Conservation (phyloP, 2,329 filamentous ascomycete genomes). For the Thermothelomyces thermophilus region DNA sequence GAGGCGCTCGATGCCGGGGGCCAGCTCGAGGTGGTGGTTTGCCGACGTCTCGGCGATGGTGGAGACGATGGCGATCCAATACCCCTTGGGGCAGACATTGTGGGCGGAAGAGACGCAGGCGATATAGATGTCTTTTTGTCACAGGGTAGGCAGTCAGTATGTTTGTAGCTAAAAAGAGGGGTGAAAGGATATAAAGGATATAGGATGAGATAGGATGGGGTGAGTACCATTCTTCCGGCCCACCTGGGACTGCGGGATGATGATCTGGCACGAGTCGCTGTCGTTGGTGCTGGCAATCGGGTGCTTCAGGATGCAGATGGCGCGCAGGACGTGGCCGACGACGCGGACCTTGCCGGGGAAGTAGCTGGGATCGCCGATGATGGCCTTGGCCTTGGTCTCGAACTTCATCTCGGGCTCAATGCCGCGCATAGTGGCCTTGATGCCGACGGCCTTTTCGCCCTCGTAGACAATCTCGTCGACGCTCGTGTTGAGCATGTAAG, state of each 20-base stretch:
- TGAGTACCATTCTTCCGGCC: slow-evolving; percentile 85
- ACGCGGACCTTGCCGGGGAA: slow-evolving; percentile 86
- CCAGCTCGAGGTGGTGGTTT: slow-evolving; percentile 94
- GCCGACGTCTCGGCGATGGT: slow-evolving; percentile 88
- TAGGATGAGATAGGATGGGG: too few species aligned
- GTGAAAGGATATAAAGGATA: not conserved
- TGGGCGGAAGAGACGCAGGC: slow-evolving; percentile 92
- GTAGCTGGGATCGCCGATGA: slow-evolving; percentile 93
- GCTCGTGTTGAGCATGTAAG: slow-evolving; percentile 97
- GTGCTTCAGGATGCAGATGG: slow-evolving; percentile 96
- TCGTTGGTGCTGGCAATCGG: slow-evolving; percentile 85
- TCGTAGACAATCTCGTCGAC: slow-evolving; percentile 88
- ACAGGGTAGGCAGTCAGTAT: too few species aligned
- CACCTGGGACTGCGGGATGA: slow-evolving; percentile 96
- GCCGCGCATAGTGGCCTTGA: slow-evolving; percentile 95
- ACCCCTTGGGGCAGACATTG: slow-evolving; percentile 97
- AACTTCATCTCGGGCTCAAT: slow-evolving; percentile 84
- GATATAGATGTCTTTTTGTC: slow-evolving; percentile 76
- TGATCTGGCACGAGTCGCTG: slow-evolving; percentile 84
- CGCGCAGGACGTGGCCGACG: slow-evolving; percentile 84
- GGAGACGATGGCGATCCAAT: slow-evolving; percentile 97
- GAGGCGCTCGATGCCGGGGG: slow-evolving; percentile 85
- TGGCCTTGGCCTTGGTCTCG: slow-evolving; percentile 91
- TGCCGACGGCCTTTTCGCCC: slow-evolving; percentile 78
- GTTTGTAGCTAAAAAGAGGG: too few species aligned